phyloP scores from a whole-genome alignment of 2,329 filamentous ascomycete genomes.

The Aspergillus phoenicis region DNA sequence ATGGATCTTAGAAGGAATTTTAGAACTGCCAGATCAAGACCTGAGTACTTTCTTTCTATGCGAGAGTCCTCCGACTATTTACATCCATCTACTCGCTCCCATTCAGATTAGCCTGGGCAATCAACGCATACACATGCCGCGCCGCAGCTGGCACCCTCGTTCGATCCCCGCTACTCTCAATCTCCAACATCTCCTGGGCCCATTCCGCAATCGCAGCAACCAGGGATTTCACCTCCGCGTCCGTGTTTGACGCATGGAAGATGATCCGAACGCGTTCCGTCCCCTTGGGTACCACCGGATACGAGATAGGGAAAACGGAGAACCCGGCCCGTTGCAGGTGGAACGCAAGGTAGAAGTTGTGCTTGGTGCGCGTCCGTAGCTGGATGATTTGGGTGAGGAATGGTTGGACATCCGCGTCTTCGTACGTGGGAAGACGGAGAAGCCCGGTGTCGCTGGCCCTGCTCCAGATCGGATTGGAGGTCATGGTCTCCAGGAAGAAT shows the following conservation, averaged over 20 bases:
- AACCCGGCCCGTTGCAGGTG: conserved; percentile 36
- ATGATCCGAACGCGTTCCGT: conserved; percentile 62
- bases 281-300: conserved; percentile 61
- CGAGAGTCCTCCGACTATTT: neutral
- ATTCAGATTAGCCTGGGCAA: neutral
- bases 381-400: conserved; percentile 43
- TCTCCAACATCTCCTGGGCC: neutral
- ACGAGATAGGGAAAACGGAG: conserved; percentile 55
- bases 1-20: neutral
- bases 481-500: conserved; percentile 11
- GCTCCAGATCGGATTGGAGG: conserved; percentile 11
- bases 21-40: neutral
- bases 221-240: neutral
- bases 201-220: neutral
- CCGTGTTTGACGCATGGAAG: conserved; percentile 63
- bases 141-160: neutral
- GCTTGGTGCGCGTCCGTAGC: conserved; percentile 44
- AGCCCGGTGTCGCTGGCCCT: conserved; percentile 12
- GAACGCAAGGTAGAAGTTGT: conserved; percentile 32
- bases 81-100: neutral
- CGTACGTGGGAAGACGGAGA: conserved; percentile 10
- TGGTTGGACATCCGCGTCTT: conserved; percentile 29
- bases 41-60: neutral
- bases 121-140: neutral
- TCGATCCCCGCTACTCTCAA: neutral